Evolutionary conservation across 306 rosid genomes (phyloP), one percentile per base, ranked within the genome.

Genomic region (Trifolium fragiferum): DNA sequence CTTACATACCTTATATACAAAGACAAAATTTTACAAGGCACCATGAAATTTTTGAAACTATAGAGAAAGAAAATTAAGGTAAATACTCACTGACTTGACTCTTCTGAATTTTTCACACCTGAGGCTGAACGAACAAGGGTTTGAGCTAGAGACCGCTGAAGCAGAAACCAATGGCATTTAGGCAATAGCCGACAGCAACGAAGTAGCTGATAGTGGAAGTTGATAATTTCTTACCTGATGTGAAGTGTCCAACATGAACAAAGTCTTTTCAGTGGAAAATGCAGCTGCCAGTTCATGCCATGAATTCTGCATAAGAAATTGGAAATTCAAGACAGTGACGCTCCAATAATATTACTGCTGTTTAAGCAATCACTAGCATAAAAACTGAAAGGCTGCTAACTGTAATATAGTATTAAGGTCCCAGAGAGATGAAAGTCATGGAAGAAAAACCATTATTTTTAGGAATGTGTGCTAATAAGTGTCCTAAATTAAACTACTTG

Each of bases 141-240:
- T 85, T 89, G 97, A 70, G 98, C 97, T 75, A 93, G 97, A 14
- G 97, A 91, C 6, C 96, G 89, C 98, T 93, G 86, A 76, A 59
- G 78, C 32, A 70, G 76, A 57, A 76, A 68, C 23, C 19, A 58
- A 77, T 21, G 53, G 23, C 54, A 60, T 61, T 79, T 76, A 88
- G 68, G 68, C 51, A 40, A 70, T 53, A 21, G 70, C 71, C 16
- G 43, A 70, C 40, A 49, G 70, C 63, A 27, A 50, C 63, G 65
- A 46, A 73, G 78, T 53, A 69, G 47, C 63, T 25, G 21, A 30
- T 33, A 18, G 72, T 33, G 51, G 49, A 70, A 73, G 84, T 71
- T 21, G 18, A 79, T 8, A 49, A 62, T 60, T 72, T 74, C 76
- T 78, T 78, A 91, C 98, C 87, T 93, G 98, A 86, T 89, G 91